A percentile compares a stretch with the other conserved stretches of the same genome.
phyloP scores from a whole-genome alignment of 345 rosid genomes.

The Rubroshorea leprosula region DNA sequence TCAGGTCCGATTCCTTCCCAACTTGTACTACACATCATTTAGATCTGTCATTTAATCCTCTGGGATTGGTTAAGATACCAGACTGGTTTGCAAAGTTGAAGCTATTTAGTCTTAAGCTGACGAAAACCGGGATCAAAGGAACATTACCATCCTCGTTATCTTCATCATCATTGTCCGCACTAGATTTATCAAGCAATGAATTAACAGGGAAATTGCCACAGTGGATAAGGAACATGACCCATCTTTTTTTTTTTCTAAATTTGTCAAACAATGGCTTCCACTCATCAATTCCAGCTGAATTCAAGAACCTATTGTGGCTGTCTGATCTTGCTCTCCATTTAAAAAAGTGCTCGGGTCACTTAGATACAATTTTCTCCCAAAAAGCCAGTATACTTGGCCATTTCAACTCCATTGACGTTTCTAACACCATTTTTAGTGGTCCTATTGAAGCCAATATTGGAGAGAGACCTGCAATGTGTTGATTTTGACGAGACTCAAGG shows the following conservation, averaged over 20 bases:
- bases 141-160: constrained; percentile 41
- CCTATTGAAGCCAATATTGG: constrained; percentile 33
- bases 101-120: constrained; percentile 34
- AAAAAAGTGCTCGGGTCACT: constrained; percentile 36
- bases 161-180: constrained; percentile 38
- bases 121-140: constrained; percentile 42
- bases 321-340: constrained; percentile 67
- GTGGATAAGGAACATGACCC: constrained; percentile 51
- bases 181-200: constrained; percentile 50
- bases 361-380: constrained; percentile 34
- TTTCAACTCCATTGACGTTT: constrained; percentile 44
- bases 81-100: constrained; percentile 34
- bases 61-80: constrained; percentile 31
- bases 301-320: constrained; percentile 44
- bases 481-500: not conserved
- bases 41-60: constrained; percentile 51
- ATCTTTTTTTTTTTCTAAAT: constrained; percentile 46
- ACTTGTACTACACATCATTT: constrained; percentile 37
- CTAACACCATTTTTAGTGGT: constrained; percentile 37
- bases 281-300: constrained; percentile 42
- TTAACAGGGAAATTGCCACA: constrained; percentile 39
- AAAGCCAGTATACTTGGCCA: constrained; percentile 36
- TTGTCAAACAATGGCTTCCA: constrained; percentile 41
- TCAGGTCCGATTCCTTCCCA: constrained; percentile 34
- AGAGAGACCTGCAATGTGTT: constrained; percentile 20